A percentile compares a stretch with the other conserved stretches of the same genome.
Conservation (phyloP, 768 basidiomycete species). For the Termitomyces sp. region DNA sequence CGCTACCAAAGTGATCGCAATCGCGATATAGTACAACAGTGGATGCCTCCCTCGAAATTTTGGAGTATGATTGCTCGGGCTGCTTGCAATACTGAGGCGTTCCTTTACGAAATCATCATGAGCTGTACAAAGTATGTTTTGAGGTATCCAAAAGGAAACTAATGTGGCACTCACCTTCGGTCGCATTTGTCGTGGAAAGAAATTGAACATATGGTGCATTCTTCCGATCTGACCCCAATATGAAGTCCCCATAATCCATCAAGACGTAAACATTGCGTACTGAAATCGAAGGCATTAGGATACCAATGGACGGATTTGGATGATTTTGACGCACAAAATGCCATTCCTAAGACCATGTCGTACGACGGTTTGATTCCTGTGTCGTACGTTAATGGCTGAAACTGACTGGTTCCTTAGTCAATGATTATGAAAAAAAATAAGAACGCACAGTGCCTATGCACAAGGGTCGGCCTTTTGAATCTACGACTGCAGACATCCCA, state of each 20-base stretch:
- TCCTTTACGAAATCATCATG: constrained; percentile 32
- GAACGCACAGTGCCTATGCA: constrained; percentile 37
- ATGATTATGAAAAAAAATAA: neutral
- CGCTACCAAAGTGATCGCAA: constrained; percentile 9
- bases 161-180: constrained; percentile 27
- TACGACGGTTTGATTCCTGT: constrained; percentile 35
- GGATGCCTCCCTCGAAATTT: constrained; percentile 1
- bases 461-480: constrained; percentile 23
- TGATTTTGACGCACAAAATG: constrained; percentile 62
- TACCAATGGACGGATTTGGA: constrained; percentile 16
- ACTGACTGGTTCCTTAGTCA: constrained; percentile 31
- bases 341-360: constrained; percentile 71
- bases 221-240: constrained; percentile 33
- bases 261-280: constrained; percentile 63
- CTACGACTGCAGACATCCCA: constrained; percentile 24
- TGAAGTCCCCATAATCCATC: constrained; percentile 62
- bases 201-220: constrained; percentile 59
- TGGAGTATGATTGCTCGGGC: constrained; percentile 12
- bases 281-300: constrained; percentile 16
- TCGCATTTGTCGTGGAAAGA: constrained; percentile 46
- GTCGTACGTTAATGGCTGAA: constrained; percentile 60
- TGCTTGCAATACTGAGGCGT: constrained; percentile 27
- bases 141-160: neutral
- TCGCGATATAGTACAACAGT: constrained; percentile 17
- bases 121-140: constrained; percentile 13